A percentile compares a stretch with the other conserved stretches of the same genome.
These are phyloP conservation scores for Anisogramma anomala DNA, from an alignment of 2,329 filamentous ascomycete genomes.

Conservation along the genomic window DNA sequence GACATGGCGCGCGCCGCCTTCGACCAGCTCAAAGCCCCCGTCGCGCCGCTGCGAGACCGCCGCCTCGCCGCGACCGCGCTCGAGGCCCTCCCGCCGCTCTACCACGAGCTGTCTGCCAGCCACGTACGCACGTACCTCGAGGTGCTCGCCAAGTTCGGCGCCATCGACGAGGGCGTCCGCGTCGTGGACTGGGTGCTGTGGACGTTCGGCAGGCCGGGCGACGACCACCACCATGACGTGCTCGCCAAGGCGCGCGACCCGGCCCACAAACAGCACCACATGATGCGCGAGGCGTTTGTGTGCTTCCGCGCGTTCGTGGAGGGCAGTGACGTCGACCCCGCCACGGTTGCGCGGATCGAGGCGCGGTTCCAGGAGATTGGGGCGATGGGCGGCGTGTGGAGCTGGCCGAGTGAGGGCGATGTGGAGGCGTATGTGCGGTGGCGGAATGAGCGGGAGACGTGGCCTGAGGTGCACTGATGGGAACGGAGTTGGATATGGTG, in stretches of 20 bases:
- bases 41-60: slow-evolving; percentile 16
- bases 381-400: slow-evolving; percentile 18
- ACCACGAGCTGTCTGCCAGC: slow-evolving; percentile 33
- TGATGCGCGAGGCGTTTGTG: slow-evolving; percentile 19
- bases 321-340: slow-evolving; percentile 25
- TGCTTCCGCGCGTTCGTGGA: slow-evolving; percentile 38
- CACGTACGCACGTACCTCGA: slow-evolving; percentile 50
- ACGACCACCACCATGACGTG: slow-evolving; percentile 17
- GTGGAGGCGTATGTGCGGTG: slow-evolving; percentile 23
- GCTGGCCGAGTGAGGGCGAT: slow-evolving; percentile 29
- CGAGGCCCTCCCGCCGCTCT: slow-evolving; percentile 19
- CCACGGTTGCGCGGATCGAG: slow-evolving; percentile 23
- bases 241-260: slow-evolving; percentile 26
- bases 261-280: slow-evolving; percentile 24
- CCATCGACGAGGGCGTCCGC: slow-evolving; percentile 45
- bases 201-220: slow-evolving; percentile 25
- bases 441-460: background rate
- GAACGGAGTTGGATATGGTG: too few species aligned
- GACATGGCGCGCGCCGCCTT: background rate
- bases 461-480: background rate
- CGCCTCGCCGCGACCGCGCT: background rate
- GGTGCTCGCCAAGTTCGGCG: slow-evolving; percentile 48
- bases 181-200: slow-evolving; percentile 48
- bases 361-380: slow-evolving; percentile 19
- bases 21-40: slow-evolving; percentile 15